Evolutionary conservation across 805 yeast genomes (phyloP).

Genomic region (Jamesozyma piceae): DNA sequence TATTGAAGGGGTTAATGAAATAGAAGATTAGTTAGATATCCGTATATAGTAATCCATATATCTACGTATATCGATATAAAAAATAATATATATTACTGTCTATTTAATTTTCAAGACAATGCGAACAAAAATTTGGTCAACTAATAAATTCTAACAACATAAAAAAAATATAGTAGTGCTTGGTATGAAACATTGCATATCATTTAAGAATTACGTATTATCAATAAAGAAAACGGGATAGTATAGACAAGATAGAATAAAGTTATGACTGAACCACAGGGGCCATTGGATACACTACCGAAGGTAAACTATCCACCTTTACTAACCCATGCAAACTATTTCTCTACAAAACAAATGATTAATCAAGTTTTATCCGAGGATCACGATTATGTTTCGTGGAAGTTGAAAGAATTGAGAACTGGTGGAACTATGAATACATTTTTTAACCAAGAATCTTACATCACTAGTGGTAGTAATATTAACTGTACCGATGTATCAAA

Average conservation of each 20-base stretch:
- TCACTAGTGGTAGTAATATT: not conserved
- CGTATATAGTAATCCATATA: not conserved
- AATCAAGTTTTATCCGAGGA: constrained; percentile 29
- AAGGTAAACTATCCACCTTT: constrained; percentile 23
- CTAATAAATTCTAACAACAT: too few relatives aligned
- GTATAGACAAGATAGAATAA: too few relatives aligned
- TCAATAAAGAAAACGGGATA: too few relatives aligned
- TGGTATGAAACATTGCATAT: too few relatives aligned
- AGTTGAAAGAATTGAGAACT: constrained; percentile 23
- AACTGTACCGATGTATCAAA: not conserved
- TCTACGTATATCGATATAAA: not conserved
- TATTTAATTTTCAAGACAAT: too few relatives aligned
- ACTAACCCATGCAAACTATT: constrained; percentile 23
- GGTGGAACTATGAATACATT: constrained; percentile 27
- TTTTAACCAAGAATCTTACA: not conserved
- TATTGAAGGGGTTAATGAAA: constrained; percentile 5
- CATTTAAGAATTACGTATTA: too few relatives aligned
- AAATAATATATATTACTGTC: too few relatives aligned
- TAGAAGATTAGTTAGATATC: not conserved
- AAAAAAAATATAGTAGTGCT: too few relatives aligned
- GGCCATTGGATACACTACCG: constrained; percentile 27
- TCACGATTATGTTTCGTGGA: constrained; percentile 29
- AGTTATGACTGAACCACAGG: constrained; percentile 24
- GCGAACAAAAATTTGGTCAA: not conserved
- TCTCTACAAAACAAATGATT: constrained; percentile 26